Evolutionary conservation across 2,329 filamentous ascomycete genomes (phyloP).

Genomic region (Diplodia intermedia): DNA sequence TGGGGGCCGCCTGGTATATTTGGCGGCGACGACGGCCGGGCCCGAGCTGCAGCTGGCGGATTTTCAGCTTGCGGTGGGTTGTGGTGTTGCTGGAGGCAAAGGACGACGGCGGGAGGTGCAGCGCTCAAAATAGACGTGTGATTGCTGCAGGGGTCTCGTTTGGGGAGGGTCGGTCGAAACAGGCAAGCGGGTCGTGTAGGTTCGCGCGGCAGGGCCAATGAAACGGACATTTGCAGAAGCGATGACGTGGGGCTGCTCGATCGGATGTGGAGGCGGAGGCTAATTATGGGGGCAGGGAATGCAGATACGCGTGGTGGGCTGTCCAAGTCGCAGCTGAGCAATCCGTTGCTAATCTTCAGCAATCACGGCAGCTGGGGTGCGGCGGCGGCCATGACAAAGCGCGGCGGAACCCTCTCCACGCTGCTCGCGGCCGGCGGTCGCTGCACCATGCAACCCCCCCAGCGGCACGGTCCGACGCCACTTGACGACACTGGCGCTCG

Average conservation of each 20-base stretch:
- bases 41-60: background rate
- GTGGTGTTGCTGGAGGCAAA: background rate
- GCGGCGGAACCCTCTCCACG: background rate
- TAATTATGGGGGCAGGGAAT: constrained; percentile 9
- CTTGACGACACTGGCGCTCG: constrained; percentile 11
- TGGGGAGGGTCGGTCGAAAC: background rate
- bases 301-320: background rate
- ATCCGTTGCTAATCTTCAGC: constrained; percentile 12
- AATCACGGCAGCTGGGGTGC: background rate
- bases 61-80: background rate
- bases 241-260: constrained; percentile 16
- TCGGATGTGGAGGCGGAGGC: background rate
- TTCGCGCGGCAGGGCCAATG: background rate
- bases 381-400: constrained; percentile 3
- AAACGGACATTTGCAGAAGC: background rate
- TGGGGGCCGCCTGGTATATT: background rate
- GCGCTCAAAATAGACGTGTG: constrained; percentile 1
- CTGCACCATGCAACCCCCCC: background rate
- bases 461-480: constrained; percentile 29
- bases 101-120: no score
- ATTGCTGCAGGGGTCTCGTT: background rate
- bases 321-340: background rate
- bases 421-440: background rate
- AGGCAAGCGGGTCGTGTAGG: constrained; percentile 8
- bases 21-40: no score